These are phyloP conservation scores for Stephanodiscus triporus DNA, from an alignment of 108 stramenopile genomes.

Conservation along the genomic window DNA sequence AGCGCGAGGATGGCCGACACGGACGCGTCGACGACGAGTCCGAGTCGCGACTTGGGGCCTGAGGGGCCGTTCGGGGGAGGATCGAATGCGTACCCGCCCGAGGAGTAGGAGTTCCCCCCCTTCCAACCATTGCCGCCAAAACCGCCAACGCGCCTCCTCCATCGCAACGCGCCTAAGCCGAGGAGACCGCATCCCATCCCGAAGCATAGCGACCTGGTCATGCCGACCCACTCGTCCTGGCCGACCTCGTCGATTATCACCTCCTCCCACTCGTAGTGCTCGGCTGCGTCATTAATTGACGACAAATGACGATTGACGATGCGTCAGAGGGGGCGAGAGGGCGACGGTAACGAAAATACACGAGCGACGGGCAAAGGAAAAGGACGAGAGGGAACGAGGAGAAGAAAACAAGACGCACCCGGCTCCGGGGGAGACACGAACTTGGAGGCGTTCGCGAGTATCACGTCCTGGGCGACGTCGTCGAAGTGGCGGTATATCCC, in stretches of 20 bases:
- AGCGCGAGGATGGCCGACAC: conserved; percentile 18
- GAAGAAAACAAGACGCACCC: not conserved
- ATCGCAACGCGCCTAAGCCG: conserved; percentile 16
- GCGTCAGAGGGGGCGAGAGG: no score
- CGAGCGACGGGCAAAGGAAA: no score
- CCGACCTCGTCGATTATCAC: conserved; percentile 26
- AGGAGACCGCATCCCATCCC: conserved; percentile 23
- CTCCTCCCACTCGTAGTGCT: conserved; percentile 29
- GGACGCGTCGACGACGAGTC: conserved; percentile 20
- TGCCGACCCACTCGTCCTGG: conserved; percentile 16
- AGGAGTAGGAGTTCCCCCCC: not conserved
- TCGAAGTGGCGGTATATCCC: conserved; percentile 46
- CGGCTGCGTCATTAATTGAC: not conserved
- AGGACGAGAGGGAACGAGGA: no score
- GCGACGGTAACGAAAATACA: not conserved
- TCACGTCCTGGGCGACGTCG: conserved; percentile 27
- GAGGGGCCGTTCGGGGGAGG: conserved; percentile 1
- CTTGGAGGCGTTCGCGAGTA: conserved; percentile 22
- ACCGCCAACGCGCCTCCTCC: conserved; percentile 2
- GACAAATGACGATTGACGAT: no score
- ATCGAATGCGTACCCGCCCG: conserved; percentile 40
- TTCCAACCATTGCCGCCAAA: conserved; percentile 1
- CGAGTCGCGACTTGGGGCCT: conserved; percentile 12
- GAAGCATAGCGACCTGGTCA: conserved; percentile 19
- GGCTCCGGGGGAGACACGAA: conserved; percentile 7